A percentile compares a stretch with the other conserved stretches of the same genome.
Evolutionary conservation across 139 green algal species (phyloP).

Genomic region (Chlamydomonas sphaeroides): DNA sequence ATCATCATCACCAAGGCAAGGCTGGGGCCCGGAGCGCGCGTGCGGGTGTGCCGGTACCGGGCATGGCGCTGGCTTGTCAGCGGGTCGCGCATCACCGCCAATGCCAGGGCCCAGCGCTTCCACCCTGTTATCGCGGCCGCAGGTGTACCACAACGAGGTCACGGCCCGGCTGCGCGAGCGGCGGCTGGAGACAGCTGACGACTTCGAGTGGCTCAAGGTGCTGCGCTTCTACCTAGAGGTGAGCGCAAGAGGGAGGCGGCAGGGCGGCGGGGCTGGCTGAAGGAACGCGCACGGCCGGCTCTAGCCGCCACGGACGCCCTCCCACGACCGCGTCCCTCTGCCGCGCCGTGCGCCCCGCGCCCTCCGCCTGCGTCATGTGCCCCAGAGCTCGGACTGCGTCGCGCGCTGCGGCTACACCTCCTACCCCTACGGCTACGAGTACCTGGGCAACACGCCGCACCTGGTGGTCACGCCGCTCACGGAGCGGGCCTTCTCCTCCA

Average conservation of each 20-base stretch:
- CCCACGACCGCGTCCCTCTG: too few species aligned
- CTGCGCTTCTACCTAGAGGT: constrained; percentile 57
- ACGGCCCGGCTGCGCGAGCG: constrained; percentile 39
- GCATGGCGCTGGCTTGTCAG: too few species aligned
- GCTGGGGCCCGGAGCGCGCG: too few species aligned
- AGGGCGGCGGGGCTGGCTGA: too few species aligned
- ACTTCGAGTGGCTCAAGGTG: constrained; percentile 57
- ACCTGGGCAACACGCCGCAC: constrained; percentile 75
- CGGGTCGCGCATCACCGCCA: too few species aligned
- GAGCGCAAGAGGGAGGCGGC: too few species aligned
- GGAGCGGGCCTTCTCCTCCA: constrained; percentile 59
- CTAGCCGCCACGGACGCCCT: too few species aligned
- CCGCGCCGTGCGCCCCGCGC: too few species aligned
- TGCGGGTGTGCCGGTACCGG: too few species aligned
- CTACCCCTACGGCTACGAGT: constrained; percentile 76
- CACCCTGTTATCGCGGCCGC: not conserved
- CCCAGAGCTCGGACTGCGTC: constrained; percentile 15
- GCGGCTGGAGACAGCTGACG: constrained; percentile 20
- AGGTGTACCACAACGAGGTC: constrained; percentile 59
- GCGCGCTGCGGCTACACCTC: constrained; percentile 32
- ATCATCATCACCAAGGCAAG: constrained; percentile 57
- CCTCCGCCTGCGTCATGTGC: not conserved
- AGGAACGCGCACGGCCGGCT: too few species aligned
- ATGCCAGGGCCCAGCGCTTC: too few species aligned
- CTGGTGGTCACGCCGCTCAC: constrained; percentile 84